phyloP scores from a whole-genome alignment of 2,329 filamentous ascomycete species.

The Stachybotrys chartarum region DNA sequence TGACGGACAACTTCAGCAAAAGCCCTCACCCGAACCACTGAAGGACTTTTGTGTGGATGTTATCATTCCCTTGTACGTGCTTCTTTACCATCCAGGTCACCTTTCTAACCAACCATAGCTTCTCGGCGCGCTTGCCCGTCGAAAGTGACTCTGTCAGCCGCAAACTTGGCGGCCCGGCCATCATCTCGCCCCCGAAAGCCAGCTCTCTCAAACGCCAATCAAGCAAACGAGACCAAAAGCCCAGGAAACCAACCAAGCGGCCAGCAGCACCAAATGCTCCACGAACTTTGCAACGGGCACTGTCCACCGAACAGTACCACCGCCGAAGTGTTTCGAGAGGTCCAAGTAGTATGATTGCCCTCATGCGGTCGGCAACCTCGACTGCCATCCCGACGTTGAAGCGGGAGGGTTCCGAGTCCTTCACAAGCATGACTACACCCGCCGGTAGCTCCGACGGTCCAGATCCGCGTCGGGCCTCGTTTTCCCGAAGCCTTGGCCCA shows the following conservation, averaged over 20 bases:
- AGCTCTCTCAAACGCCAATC: constrained; percentile 37
- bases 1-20: constrained; percentile 30
- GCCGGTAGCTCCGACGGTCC: constrained; percentile 18
- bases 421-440: constrained; percentile 42
- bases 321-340: constrained; percentile 48
- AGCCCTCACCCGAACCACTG: constrained; percentile 52
- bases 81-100: not conserved
- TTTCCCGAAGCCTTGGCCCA: constrained; percentile 37
- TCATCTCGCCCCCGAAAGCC: constrained; percentile 46
- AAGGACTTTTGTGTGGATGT: constrained; percentile 76
- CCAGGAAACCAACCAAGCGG: constrained; percentile 45
- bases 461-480: constrained; percentile 13
- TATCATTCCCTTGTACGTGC: constrained; percentile 66
- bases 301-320: constrained; percentile 50
- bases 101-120: constrained; percentile 42
- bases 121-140: constrained; percentile 67
- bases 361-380: constrained; percentile 63
- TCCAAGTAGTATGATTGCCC: constrained; percentile 50
- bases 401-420: constrained; percentile 57
- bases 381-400: constrained; percentile 55
- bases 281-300: constrained; percentile 54
- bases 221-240: constrained; percentile 37
- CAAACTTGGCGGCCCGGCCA: constrained; percentile 67
- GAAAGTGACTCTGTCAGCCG: constrained; percentile 64
- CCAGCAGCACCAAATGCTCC: constrained; percentile 30